These are phyloP conservation scores for Solanum chacoense DNA, from an alignment of 305 asterid species.

Conservation along the genomic window DNA sequence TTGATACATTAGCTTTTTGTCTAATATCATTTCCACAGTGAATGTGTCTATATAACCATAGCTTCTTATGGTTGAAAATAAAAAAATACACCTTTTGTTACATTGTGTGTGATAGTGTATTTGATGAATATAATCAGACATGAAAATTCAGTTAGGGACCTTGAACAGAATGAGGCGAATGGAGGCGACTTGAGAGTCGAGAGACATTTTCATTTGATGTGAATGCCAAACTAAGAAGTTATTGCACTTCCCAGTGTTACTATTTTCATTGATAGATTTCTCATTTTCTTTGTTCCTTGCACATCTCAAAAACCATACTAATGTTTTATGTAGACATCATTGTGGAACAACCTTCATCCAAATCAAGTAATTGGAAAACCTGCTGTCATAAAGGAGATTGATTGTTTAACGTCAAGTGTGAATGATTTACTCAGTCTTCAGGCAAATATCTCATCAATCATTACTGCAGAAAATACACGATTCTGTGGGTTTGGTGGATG, in stretches of 20 bases:
- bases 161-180: neutral
- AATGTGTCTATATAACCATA: neutral
- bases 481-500: constrained; percentile 87
- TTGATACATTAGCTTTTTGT: neutral
- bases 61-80: neutral
- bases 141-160: neutral
- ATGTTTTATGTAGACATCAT: constrained; percentile 50
- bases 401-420: constrained; percentile 59
- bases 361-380: constrained; percentile 82
- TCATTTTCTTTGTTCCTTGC: neutral
- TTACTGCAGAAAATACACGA: constrained; percentile 47
- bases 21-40: neutral
- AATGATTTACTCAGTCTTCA: constrained; percentile 44
- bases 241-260: neutral
- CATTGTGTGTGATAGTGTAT: neutral
- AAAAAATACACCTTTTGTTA: neutral
- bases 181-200: neutral
- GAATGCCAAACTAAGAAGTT: neutral
- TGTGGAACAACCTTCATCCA: constrained; percentile 89
- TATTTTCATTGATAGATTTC: neutral
- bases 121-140: neutral
- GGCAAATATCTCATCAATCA: constrained; percentile 53
- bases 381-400: constrained; percentile 64
- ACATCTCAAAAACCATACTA: constrained; percentile 7
- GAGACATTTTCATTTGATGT: neutral